Conservation (phyloP, 306 rosid genomes). For the Inga leiocalycina region DNA sequence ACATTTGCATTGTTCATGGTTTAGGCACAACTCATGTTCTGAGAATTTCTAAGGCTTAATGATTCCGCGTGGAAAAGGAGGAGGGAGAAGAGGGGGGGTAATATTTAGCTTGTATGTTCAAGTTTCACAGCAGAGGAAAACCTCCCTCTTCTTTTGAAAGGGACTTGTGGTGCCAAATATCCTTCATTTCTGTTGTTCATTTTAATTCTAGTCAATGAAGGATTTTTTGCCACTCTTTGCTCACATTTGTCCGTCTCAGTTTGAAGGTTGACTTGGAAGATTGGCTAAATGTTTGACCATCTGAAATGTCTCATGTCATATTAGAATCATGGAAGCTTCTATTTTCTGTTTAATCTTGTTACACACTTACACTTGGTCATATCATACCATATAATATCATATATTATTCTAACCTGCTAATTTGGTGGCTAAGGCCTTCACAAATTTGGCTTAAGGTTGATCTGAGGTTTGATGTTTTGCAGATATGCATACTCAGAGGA, state of each 20-base stretch:
- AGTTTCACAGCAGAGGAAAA: constrained; percentile 4
- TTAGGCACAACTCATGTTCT: no score
- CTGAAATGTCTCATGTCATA: not conserved
- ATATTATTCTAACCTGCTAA: not conserved
- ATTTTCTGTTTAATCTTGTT: not conserved
- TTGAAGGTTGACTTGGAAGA: not conserved
- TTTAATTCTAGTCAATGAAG: not conserved
- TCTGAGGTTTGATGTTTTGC: constrained; percentile 20
- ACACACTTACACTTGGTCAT: constrained; percentile 6
- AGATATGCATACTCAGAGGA: constrained; percentile 74
- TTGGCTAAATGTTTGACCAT: not conserved
- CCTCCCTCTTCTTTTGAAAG: not conserved
- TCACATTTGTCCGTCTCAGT: not conserved
- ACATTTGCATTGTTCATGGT: not conserved
- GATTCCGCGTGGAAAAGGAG: no score
- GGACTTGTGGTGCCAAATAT: not conserved
- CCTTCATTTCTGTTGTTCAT: not conserved
- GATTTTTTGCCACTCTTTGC: not conserved
- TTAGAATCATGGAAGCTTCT: constrained; percentile 4
- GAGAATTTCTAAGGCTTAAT: no score
- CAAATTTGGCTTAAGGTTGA: not conserved
- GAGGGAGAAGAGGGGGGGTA: not conserved
- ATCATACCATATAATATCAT: not conserved
- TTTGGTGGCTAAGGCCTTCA: not conserved
- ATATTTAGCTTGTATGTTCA: not conserved